Conservation (phyloP, 1,284 basidiomycete genomes). For the Puccinia hordei region DNA sequence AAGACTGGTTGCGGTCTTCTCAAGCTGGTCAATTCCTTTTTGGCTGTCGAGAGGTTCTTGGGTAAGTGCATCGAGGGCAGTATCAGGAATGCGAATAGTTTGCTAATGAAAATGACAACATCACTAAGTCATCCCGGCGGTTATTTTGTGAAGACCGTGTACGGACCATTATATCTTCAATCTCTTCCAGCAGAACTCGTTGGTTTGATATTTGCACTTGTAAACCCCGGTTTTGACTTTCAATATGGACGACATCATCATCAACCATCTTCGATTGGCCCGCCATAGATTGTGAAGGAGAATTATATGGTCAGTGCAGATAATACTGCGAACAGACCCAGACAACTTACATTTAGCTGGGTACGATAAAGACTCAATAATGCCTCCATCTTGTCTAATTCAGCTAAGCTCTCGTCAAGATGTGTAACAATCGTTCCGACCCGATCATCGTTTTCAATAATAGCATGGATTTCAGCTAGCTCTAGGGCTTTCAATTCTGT, state of each 20-base stretch:
- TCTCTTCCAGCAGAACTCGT: conserved; percentile 73
- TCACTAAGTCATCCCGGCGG: background rate
- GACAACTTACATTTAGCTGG: conserved; percentile 75
- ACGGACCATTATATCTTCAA: conserved; percentile 76
- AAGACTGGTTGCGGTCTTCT: conserved; percentile 79
- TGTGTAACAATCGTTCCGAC: conserved; percentile 51
- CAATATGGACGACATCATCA: conserved; percentile 93
- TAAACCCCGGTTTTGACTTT: conserved; percentile 91
- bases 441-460: conserved; percentile 52
- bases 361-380: conserved; percentile 86
- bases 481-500: conserved; percentile 87
- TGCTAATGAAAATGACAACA: conserved; percentile 64
- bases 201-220: conserved; percentile 99
- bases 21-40: conserved; percentile 74
- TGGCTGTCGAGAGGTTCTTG: conserved; percentile 81
- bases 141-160: conserved; percentile 1
- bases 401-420: conserved; percentile 57
- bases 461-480: conserved; percentile 62
- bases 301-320: background rate
- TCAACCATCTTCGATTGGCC: conserved; percentile 70
- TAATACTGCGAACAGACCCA: conserved; percentile 6
- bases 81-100: conserved; percentile 86
- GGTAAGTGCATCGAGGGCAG: conserved; percentile 73
- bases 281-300: background rate
- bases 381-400: conserved; percentile 58